phyloP scores from a whole-genome alignment of 1,284 basidiomycete species.

The Ustilago crameri region DNA sequence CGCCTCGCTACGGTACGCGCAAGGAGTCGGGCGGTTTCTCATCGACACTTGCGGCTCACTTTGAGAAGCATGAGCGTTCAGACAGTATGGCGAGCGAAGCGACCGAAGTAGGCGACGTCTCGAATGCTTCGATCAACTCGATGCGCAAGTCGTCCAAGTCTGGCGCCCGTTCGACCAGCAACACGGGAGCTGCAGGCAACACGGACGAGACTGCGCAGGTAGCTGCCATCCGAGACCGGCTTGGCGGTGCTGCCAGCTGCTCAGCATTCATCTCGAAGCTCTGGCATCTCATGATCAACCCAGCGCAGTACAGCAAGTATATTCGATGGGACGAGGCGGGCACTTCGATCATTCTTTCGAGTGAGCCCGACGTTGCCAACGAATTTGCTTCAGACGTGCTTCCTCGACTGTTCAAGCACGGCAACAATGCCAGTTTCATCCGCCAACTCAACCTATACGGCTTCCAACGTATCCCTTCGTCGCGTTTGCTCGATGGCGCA shows the following conservation, averaged over 20 bases:
- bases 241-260: conserved; percentile 67
- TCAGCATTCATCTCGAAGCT: conserved; percentile 67
- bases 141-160: conserved; percentile 30
- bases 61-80: conserved; percentile 50
- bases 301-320: conserved; percentile 60
- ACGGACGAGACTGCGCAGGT: conserved; percentile 63
- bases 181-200: conserved; percentile 40
- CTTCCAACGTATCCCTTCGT: conserved; percentile 66
- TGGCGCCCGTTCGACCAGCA: conserved; percentile 33
- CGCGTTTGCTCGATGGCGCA: conserved; percentile 57
- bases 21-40: conserved; percentile 40
- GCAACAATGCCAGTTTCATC: conserved; percentile 67
- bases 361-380: conserved; percentile 62
- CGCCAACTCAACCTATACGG: conserved; percentile 67
- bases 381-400: conserved; percentile 66
- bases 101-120: conserved; percentile 40
- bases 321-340: conserved; percentile 65
- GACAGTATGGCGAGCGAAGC: conserved; percentile 52
- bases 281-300: conserved; percentile 68
- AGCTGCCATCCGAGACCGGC: conserved; percentile 64
- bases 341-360: conserved; percentile 64
- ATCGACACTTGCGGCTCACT: conserved; percentile 39
- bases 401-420: conserved; percentile 66
- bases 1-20: conserved; percentile 35
- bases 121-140: conserved; percentile 10